These are phyloP conservation scores for Coemansia sp. DNA, from an alignment of 192 early-diverging fungal species.

Conservation along the genomic window DNA sequence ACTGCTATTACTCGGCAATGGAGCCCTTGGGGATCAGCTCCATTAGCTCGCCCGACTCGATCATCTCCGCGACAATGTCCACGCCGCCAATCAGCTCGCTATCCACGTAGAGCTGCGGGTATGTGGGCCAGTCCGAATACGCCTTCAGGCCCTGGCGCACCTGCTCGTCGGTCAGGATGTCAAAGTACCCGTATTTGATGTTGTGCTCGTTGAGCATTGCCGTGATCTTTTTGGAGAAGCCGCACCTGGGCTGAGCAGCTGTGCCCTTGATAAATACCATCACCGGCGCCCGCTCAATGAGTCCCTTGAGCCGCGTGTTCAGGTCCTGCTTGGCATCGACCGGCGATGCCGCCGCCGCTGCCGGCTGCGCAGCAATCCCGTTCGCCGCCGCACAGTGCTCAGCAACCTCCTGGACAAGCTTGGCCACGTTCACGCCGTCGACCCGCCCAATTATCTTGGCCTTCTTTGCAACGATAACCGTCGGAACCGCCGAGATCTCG, in stretches of 20 bases:
- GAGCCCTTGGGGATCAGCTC: constrained; percentile 52
- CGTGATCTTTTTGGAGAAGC: constrained; percentile 80
- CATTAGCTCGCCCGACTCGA: constrained; percentile 63
- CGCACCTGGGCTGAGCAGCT: constrained; percentile 84
- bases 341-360: constrained; percentile 19
- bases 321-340: constrained; percentile 64
- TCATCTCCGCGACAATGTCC: constrained; percentile 93
- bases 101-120: constrained; percentile 87
- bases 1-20: background rate
- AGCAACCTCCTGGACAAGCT: constrained; percentile 63
- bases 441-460: constrained; percentile 68
- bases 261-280: constrained; percentile 99
- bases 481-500: constrained; percentile 89
- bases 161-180: constrained; percentile 89
- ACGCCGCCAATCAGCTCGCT: constrained; percentile 91
- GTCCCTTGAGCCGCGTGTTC: constrained; percentile 64
- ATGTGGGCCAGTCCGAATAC: constrained; percentile 93
- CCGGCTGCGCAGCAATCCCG: constrained; percentile 26
- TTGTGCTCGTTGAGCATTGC: constrained; percentile 65
- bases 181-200: constrained; percentile 63
- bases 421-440: constrained; percentile 83
- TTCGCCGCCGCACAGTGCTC: constrained; percentile 16
- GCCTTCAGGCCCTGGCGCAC: constrained; percentile 88
- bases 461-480: constrained; percentile 75
- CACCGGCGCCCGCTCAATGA: constrained; percentile 62